Base-by-base conservation (phyloP, 208 protist species). In the Wallacemonas rigidus region DNA sequence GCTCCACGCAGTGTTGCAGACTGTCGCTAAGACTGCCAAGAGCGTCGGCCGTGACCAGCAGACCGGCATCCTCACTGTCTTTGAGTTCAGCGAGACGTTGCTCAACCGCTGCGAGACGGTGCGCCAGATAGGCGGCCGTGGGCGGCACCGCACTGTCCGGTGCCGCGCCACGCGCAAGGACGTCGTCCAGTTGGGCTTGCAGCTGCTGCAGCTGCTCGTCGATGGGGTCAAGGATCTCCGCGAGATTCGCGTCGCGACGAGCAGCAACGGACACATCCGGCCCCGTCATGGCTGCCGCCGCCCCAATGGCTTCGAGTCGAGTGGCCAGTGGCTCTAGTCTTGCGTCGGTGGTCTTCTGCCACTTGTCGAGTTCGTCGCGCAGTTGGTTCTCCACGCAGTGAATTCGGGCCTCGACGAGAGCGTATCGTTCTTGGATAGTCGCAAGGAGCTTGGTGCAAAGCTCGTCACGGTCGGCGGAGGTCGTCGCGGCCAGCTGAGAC, bases 1-100 rank as follows among this genome's bases (percentile, higher is more conserved):
- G 69, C 1, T 35, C 45, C 1, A 94, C 83, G 48, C 86, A 89
- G n/a, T 85, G 47, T 48, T 83, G 77, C 15, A 89, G 69, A 45
- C 71, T 70, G 43, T 84, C 76, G 4, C 76, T 67, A 54, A 90
- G 74, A 6, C 69, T 71, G 1, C 54, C 63, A 6, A 90, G 69
- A 6, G 82, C 60, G 45, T 90, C 81, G 0, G 77, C 76, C 2
- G 79, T 84, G 44, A 72, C 69, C 60, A 69, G 44, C 35, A 83
- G 54, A 2, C 67, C 63, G 2, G 36, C 57, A 26, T 74, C 71
- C 54, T 69, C 68, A 44, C 51, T 71, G 48, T 65, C 39, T 39
- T 51, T 47, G 44, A 78, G 58, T 15, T 54, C 53, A 9, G 57
- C 56, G 43, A 64, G 40, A 0, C 69, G 35, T 2, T 12, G 45